Percentiles rank a stretch among this genome's conserved stretches.
Conservation (phyloP, 1,284 basidiomycete species). For the Ustilago vetiveriae region DNA sequence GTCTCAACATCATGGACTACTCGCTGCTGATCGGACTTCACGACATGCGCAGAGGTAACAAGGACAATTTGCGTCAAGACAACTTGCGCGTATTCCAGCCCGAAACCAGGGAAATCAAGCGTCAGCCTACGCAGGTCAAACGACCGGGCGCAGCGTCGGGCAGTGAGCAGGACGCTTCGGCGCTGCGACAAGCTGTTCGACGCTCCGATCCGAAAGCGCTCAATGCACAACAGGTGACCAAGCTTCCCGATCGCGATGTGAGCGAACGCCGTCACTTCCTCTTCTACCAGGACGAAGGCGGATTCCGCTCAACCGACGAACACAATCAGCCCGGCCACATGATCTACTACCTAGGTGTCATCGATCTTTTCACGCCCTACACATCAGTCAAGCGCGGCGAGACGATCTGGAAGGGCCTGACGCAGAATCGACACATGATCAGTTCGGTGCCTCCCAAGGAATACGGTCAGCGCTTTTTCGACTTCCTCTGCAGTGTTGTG, state of each 20-base stretch:
- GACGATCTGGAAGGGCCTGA: slow-evolving; percentile 89
- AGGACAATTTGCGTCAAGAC: slow-evolving; percentile 86
- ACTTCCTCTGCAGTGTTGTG: slow-evolving; percentile 54
- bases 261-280: slow-evolving; percentile 84
- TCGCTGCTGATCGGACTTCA: slow-evolving; percentile 93
- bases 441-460: slow-evolving; percentile 60
- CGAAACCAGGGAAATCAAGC: slow-evolving; percentile 56
- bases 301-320: slow-evolving; percentile 88
- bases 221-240: slow-evolving; percentile 72
- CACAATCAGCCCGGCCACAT: slow-evolving; percentile 77
- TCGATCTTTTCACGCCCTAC: slow-evolving; percentile 78
- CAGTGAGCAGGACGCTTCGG: slow-evolving; percentile 73
- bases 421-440: slow-evolving; percentile 63
- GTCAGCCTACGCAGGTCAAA: slow-evolving; percentile 43
- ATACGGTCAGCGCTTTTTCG: slow-evolving; percentile 61
- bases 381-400: slow-evolving; percentile 81
- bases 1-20: slow-evolving; percentile 93
- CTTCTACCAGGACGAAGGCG: slow-evolving; percentile 97
- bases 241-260: slow-evolving; percentile 75
- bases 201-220: slow-evolving; percentile 82
- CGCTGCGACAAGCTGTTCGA: slow-evolving; percentile 74
- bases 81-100: slow-evolving; percentile 92
- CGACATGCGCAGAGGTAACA: slow-evolving; percentile 87
- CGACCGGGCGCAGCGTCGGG: slow-evolving; percentile 23
- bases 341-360: slow-evolving; percentile 80